phyloP scores from a whole-genome alignment of 129 eudicot genomes.

The Rutidosis leptorrhynchoides region DNA sequence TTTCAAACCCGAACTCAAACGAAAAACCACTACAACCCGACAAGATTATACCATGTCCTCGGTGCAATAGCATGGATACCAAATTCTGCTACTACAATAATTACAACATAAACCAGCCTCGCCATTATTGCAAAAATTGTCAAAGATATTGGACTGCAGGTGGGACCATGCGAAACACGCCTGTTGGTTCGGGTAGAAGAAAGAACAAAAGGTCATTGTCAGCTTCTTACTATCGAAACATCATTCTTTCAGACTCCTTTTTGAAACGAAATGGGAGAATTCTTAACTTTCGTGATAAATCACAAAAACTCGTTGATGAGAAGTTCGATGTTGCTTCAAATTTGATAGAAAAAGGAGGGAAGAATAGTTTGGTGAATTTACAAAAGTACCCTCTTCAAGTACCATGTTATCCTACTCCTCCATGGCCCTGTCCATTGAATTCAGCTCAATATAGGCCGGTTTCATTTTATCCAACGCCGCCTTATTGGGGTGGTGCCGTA shows the following conservation, averaged over 20 bases:
- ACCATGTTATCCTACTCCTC: constrained; percentile 36
- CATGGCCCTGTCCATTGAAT: constrained; percentile 47
- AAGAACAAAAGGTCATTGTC: constrained; percentile 51
- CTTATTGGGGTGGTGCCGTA: constrained; percentile 46
- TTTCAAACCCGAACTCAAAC: constrained; percentile 17
- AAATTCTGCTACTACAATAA: constrained; percentile 82
- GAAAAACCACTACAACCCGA: constrained; percentile 67
- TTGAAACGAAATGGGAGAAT: constrained; percentile 32
- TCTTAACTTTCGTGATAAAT: constrained; percentile 44
- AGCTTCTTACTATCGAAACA: constrained; percentile 39
- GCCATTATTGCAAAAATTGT: constrained; percentile 73
- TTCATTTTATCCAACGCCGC: constrained; percentile 42
- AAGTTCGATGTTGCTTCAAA: constrained; percentile 31
- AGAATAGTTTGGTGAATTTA: constrained; percentile 13
- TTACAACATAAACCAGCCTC: constrained; percentile 75
- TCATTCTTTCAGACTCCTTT: constrained; percentile 34
- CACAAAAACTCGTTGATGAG: constrained; percentile 29
- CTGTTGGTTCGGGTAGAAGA: constrained; percentile 79
- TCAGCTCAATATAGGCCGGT: constrained; percentile 33
- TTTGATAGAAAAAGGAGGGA: constrained; percentile 30
- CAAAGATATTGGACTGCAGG: constrained; percentile 88
- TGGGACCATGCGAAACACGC: constrained; percentile 78
- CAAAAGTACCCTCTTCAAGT: constrained; percentile 36
- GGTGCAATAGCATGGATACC: constrained; percentile 83
- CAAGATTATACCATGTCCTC: constrained; percentile 68